Conservation (phyloP, 257 asterid genomes). For the Penstemon eatonii region DNA sequence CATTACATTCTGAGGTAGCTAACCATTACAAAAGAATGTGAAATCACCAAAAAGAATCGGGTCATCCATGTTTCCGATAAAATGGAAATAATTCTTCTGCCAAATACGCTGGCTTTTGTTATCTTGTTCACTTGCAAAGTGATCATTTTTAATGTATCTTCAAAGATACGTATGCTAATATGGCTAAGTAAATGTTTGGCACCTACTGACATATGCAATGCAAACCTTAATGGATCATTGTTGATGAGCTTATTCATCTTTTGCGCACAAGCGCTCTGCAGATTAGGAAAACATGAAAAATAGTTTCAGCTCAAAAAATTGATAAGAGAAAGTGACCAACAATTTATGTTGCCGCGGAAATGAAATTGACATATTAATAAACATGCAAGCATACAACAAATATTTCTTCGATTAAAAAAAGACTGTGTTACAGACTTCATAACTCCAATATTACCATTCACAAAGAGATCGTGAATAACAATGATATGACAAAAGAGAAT, state of each 20-base stretch:
- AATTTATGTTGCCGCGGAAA: not conserved
- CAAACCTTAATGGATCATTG: not conserved
- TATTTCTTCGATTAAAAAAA: not conserved
- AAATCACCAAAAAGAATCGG: constrained; percentile 31
- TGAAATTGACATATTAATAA: not conserved
- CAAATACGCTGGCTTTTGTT: constrained; percentile 16
- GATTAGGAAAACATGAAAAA: constrained; percentile 16
- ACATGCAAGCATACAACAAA: not conserved
- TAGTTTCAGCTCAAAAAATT: constrained; percentile 26
- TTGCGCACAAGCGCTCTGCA: constrained; percentile 73
- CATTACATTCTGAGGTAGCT: constrained; percentile 21
- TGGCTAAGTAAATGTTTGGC: constrained; percentile 32
- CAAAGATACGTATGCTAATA: constrained; percentile 6
- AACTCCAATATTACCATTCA: not conserved
- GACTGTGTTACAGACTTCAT: not conserved
- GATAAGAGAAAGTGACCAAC: constrained; percentile 5
- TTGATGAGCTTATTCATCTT: constrained; percentile 35
- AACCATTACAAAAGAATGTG: constrained; percentile 27
- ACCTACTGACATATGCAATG: constrained; percentile 17
- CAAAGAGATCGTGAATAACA: not conserved
- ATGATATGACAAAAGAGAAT: constrained; percentile 5
- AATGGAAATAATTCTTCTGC: constrained; percentile 17
- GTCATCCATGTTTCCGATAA: constrained; percentile 21
- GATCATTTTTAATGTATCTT: constrained; percentile 11
- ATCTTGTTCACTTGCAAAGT: constrained; percentile 9